Evolutionary conservation across 176 grass and related monocot genomes (phyloP).

Genomic region (Cenchrus americanus): DNA sequence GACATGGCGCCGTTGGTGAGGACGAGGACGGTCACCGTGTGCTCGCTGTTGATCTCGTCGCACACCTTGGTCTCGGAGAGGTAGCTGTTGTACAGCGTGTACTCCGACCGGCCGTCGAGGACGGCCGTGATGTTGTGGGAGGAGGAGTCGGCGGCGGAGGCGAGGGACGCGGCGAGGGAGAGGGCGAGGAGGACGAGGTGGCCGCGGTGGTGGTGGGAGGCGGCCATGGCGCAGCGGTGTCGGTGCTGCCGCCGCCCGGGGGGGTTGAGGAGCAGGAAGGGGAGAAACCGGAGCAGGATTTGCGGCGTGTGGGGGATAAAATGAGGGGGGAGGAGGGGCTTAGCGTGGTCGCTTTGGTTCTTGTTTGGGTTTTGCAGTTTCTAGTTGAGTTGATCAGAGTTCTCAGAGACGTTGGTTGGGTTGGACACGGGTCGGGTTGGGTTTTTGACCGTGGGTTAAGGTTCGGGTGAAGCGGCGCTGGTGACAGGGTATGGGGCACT

Average conservation of each 20-base stretch:
- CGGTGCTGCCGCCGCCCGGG: neutral
- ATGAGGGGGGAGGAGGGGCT: neutral
- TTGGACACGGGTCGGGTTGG: neutral
- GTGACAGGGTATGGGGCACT: conserved; percentile 26
- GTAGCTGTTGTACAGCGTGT: conserved; percentile 87
- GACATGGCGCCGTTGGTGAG: conserved; percentile 90
- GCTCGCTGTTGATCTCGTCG: conserved; percentile 92
- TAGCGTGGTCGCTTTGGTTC: neutral
- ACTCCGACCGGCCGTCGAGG: conserved; percentile 70
- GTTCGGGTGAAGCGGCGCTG: conserved; percentile 15
- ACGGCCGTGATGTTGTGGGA: conserved; percentile 92
- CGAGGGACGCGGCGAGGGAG: conserved; percentile 30
- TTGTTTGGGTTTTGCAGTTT: conserved; percentile 31
- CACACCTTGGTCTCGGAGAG: conserved; percentile 93
- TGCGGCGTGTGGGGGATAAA: neutral
- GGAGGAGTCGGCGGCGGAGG: neutral
- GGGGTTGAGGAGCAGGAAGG: neutral
- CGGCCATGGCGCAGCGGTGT: conserved; percentile 23
- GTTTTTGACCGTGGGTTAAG: conserved; percentile 52
- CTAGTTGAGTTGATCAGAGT: neutral
- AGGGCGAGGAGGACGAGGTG: conserved; percentile 36
- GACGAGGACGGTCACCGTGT: conserved; percentile 82
- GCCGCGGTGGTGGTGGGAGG: neutral
- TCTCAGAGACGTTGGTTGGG: neutral
- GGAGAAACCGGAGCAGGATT: neutral